phyloP scores from a whole-genome alignment of 257 asterid species.

The Handroanthus guayacan region DNA sequence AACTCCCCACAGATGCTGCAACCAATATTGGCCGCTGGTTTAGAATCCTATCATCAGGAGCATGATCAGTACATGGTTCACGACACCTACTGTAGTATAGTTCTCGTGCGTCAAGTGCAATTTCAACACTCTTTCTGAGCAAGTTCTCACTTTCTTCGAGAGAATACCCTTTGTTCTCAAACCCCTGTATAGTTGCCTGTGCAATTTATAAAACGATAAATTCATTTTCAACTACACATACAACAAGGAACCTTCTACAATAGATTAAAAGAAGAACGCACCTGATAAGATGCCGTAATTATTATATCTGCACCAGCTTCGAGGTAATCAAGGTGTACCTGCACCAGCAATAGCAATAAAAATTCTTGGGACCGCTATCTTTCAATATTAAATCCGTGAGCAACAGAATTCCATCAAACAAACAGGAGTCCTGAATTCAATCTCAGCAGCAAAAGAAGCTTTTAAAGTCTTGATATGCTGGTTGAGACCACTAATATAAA shows the following conservation, averaged over 20 bases:
- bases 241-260: constrained; percentile 21
- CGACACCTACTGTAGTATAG: constrained; percentile 60
- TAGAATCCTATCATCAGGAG: constrained; percentile 58
- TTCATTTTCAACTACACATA: constrained; percentile 18
- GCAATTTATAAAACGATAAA: constrained; percentile 29
- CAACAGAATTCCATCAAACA: constrained; percentile 27
- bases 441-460: constrained; percentile 31
- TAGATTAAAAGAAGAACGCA: constrained; percentile 21
- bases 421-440: constrained; percentile 8
- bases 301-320: constrained; percentile 93
- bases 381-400: neutral
- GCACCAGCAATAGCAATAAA: constrained; percentile 41
- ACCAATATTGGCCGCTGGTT: constrained; percentile 74
- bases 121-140: constrained; percentile 81
- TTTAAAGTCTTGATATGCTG: neutral
- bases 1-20: constrained; percentile 96
- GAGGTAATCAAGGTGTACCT: constrained; percentile 95
- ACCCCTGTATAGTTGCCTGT: constrained; percentile 95
- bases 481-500: constrained; percentile 9
- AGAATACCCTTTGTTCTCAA: constrained; percentile 80
- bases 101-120: constrained; percentile 79
- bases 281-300: constrained; percentile 92
- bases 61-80: constrained; percentile 48
- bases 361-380: neutral
- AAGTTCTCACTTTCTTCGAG: constrained; percentile 73